These are phyloP conservation scores for Candida dubliniensis DNA, from an alignment of 1,139 yeast species.

Conservation along the genomic window DNA sequence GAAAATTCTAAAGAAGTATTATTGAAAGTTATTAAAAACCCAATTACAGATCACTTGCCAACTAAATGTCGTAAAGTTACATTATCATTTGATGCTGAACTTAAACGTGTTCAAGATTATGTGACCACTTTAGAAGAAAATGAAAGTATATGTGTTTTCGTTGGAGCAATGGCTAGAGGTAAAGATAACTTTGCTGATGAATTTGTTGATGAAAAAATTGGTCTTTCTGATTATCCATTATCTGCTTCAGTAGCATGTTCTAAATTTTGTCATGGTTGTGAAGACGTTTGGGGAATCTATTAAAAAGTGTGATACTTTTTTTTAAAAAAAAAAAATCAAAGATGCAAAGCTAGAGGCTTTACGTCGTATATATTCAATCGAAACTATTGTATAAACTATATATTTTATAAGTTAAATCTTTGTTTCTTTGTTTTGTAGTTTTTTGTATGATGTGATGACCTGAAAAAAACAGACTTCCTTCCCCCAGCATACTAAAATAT, in stretches of 20 bases:
- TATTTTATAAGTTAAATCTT: too few species aligned
- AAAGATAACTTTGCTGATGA: constrained; percentile 97
- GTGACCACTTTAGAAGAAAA: constrained; percentile 77
- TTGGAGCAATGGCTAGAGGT: constrained; percentile 99
- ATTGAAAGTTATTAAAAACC: constrained; percentile 91
- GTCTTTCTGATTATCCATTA: constrained; percentile 90
- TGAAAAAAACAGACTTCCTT: background rate
- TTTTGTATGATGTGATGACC: background rate
- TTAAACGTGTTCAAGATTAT: constrained; percentile 85
- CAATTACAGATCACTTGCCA: constrained; percentile 94
- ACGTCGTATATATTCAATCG: too few species aligned
- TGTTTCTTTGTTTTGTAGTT: background rate
- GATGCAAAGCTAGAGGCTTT: too few species aligned
- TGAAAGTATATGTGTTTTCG: constrained; percentile 95
- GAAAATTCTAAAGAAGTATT: constrained; percentile 94
- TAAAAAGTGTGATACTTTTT: constrained; percentile 13
- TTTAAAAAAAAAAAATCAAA: too few species aligned
- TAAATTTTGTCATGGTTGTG: constrained; percentile 97
- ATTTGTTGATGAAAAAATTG: constrained; percentile 92
- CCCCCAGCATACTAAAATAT: constrained; percentile 2
- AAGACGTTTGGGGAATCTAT: constrained; percentile 90
- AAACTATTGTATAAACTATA: too few species aligned
- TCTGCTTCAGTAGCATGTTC: constrained; percentile 98
- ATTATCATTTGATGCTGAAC: constrained; percentile 89
- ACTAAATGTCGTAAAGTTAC: constrained; percentile 94